These are phyloP conservation scores for Phytopythium litorale DNA, from an alignment of 352 stramenopile species.

Conservation along the genomic window DNA sequence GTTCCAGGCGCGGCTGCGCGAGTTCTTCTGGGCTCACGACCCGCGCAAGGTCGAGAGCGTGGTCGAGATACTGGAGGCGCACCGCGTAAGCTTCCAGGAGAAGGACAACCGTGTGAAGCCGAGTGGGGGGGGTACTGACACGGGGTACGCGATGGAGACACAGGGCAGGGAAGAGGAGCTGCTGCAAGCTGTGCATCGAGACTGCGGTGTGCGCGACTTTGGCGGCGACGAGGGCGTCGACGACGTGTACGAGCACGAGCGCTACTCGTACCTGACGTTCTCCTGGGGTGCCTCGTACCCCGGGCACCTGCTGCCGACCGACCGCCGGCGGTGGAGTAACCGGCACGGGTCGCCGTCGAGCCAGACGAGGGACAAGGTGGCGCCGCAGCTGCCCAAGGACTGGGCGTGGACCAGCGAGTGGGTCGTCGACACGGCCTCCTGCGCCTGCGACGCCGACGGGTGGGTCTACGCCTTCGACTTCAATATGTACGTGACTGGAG, in stretches of 20 bases:
- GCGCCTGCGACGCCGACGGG: conserved; percentile 56
- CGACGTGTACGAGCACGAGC: conserved; percentile 76
- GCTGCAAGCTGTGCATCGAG: conserved; percentile 52
- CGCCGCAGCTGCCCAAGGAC: conserved; percentile 57
- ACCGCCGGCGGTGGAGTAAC: conserved; percentile 57
- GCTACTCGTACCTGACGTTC: conserved; percentile 79
- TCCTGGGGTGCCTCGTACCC: conserved; percentile 68
- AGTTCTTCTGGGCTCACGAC: conserved; percentile 74
- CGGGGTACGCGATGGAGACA: neutral
- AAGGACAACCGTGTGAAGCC: neutral
- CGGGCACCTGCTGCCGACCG: conserved; percentile 63
- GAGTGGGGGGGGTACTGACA: neutral
- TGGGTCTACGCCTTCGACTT: conserved; percentile 84
- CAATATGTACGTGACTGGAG: conserved; percentile 32
- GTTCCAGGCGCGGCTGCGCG: conserved; percentile 36
- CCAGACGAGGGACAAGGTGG: conserved; percentile 51
- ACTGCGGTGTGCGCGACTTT: conserved; percentile 71
- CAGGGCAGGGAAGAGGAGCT: conserved; percentile 56
- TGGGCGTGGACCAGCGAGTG: conserved; percentile 69
- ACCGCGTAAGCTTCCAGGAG: conserved; percentile 19
- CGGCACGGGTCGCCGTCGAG: conserved; percentile 54
- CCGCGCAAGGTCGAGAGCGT: conserved; percentile 62
- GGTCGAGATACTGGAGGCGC: conserved; percentile 43
- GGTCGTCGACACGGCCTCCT: conserved; percentile 44
- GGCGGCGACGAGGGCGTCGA: conserved; percentile 60